These are phyloP conservation scores for Kodamaea sp. DNA, from an alignment of 1,139 yeast genomes.

Conservation along the genomic window DNA sequence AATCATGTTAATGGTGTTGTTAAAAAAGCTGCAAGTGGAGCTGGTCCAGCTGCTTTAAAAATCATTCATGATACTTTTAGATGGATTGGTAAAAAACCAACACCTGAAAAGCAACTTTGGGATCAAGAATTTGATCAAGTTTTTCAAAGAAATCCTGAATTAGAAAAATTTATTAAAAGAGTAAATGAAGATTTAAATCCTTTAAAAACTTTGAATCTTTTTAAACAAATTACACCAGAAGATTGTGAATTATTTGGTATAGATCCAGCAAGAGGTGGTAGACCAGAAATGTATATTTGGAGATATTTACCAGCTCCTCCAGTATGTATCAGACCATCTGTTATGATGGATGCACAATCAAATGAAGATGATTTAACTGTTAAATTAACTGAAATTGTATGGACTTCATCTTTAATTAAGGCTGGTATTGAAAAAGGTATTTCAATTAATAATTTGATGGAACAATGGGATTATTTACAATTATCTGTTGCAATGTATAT, in stretches of 20 bases:
- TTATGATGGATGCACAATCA: conserved; percentile 87
- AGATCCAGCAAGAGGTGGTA: conserved; percentile 80
- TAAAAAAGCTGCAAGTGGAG: conserved; percentile 91
- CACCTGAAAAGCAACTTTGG: conserved; percentile 83
- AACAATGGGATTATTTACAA: conserved; percentile 97
- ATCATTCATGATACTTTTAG: conserved; percentile 95
- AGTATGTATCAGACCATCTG: conserved; percentile 97
- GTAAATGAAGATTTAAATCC: conserved; percentile 96
- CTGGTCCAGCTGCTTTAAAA: conserved; percentile 88
- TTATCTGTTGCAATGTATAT: conserved; percentile 95
- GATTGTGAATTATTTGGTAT: conserved; percentile 94
- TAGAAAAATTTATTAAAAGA: conserved; percentile 81
- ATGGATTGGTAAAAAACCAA: conserved; percentile 88
- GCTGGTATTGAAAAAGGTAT: conserved; percentile 96
- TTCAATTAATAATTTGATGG: conserved; percentile 89
- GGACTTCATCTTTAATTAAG: conserved; percentile 88
- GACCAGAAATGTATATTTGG: conserved; percentile 98
- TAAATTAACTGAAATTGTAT: conserved; percentile 91
- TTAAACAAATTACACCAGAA: conserved; percentile 77
- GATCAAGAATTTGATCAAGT: conserved; percentile 80
- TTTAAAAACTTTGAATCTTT: conserved; percentile 77
- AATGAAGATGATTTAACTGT: conserved; percentile 98
- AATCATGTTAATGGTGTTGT: conserved; percentile 93
- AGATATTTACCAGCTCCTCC: conserved; percentile 98
- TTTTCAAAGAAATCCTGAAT: conserved; percentile 71